These are phyloP conservation scores for Mortierella sp. DNA, from an alignment of 371 early-diverging fungal genomes.

Conservation along the genomic window DNA sequence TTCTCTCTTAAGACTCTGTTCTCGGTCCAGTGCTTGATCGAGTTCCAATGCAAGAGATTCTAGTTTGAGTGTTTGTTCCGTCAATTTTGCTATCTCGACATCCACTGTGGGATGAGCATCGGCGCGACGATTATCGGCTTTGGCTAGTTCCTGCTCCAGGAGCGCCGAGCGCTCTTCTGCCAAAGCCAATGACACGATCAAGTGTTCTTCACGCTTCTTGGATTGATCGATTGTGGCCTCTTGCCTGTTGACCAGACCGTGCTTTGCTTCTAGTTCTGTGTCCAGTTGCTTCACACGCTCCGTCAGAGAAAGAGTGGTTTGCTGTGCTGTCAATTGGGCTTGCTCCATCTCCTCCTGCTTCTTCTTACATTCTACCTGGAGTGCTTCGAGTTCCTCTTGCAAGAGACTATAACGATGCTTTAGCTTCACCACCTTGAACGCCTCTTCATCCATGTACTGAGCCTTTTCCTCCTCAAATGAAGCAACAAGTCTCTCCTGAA, in stretches of 20 bases:
- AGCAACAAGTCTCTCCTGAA: conserved; percentile 33
- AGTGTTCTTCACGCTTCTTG: conserved; percentile 2
- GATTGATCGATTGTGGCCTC: background rate
- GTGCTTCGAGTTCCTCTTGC: conserved; percentile 16
- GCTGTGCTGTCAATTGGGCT: background rate
- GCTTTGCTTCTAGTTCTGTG: background rate
- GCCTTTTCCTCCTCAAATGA: conserved; percentile 46
- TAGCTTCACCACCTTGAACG: conserved; percentile 30
- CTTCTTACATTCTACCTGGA: background rate
- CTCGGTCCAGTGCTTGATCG: conserved; percentile 2
- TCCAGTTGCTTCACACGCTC: conserved; percentile 14
- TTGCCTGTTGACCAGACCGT: background rate
- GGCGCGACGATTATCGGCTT: background rate
- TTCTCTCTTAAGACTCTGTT: conserved; percentile 15
- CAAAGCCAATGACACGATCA: background rate
- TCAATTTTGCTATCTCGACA: background rate
- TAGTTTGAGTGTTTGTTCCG: background rate
- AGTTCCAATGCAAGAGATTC: conserved; percentile 12
- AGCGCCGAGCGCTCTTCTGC: conserved; percentile 2
- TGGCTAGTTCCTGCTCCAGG: background rate
- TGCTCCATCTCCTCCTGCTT: background rate
- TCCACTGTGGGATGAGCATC: background rate
- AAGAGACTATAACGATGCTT: conserved; percentile 25
- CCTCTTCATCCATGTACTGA: conserved; percentile 41
- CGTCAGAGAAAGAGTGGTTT: background rate